These are phyloP conservation scores for Buddleja alternifolia DNA, from an alignment of 257 asterid species.

Conservation along the genomic window DNA sequence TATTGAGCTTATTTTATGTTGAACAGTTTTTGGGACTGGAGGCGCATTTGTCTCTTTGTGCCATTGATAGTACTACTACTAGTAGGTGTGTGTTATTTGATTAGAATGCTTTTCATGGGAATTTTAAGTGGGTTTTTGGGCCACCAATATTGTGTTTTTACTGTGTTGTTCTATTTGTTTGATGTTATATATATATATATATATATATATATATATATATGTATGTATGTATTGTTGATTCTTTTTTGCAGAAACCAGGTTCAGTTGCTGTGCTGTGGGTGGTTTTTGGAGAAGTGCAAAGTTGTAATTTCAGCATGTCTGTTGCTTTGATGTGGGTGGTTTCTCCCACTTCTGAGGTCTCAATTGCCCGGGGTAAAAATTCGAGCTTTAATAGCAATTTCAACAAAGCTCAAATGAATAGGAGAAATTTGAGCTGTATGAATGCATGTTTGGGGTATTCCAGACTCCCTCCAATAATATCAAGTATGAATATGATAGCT, in stretches of 20 bases:
- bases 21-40: slow-evolving; percentile 30
- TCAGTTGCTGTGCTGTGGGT: slow-evolving; percentile 43
- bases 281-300: too few relatives aligned
- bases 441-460: slow-evolving; percentile 47
- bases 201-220: too few relatives aligned
- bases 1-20: slow-evolving; percentile 31
- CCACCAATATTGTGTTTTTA: slow-evolving; percentile 4
- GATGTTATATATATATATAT: too few relatives aligned
- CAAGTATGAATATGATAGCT: slow-evolving; percentile 62
- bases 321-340: slow-evolving; percentile 74
- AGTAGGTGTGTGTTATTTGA: slow-evolving; percentile 30
- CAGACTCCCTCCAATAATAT: slow-evolving; percentile 40
- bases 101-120: slow-evolving; percentile 19
- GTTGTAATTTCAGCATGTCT: slow-evolving; percentile 59
- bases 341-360: slow-evolving; percentile 62
- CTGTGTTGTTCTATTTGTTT: slow-evolving; percentile 19
- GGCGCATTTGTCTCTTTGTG: slow-evolving; percentile 21
- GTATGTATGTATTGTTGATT: slow-evolving; percentile 34
- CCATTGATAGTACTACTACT: slow-evolving; percentile 27
- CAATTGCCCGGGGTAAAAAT: slow-evolving; percentile 38
- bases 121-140: slow-evolving; percentile 7
- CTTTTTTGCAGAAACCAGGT: slow-evolving; percentile 47
- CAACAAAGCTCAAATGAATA: slow-evolving; percentile 43
- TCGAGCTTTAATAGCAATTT: slow-evolving; percentile 26
- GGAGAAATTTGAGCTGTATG: slow-evolving; percentile 38